Percentiles rank a stretch among this genome's conserved stretches.
These are phyloP conservation scores for Leccinum obscurum DNA, from an alignment of 768 basidiomycete genomes.

Conservation along the genomic window DNA sequence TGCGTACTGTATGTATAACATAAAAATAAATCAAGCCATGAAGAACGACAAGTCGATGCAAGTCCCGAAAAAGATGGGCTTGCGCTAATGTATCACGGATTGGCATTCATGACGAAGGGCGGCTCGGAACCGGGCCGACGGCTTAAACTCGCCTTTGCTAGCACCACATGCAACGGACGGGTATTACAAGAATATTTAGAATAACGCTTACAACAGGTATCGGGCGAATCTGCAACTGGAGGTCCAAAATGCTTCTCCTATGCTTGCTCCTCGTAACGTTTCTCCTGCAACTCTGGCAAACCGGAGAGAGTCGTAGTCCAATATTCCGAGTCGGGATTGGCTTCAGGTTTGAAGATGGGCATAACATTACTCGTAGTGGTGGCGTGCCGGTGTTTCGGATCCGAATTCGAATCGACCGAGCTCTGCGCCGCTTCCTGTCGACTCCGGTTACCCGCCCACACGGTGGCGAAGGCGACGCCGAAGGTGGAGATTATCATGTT, in stretches of 20 bases:
- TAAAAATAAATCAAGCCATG: no score
- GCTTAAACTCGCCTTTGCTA: background rate
- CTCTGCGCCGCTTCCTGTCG: background rate
- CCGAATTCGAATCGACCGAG: background rate
- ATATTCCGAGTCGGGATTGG: background rate
- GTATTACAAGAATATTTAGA: background rate
- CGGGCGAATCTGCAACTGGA: background rate
- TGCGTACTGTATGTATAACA: no score
- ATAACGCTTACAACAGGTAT: background rate
- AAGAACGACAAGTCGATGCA: background rate
- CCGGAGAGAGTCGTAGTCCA: background rate
- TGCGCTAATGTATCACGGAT: no score
- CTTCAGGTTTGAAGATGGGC: background rate
- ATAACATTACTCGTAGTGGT: background rate
- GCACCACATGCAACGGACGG: background rate
- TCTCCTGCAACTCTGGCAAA: background rate
- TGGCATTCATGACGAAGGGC: background rate
- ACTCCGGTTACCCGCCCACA: slow-evolving; percentile 7
- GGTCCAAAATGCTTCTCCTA: background rate
- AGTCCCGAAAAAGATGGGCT: background rate
- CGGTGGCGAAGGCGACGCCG: slow-evolving; percentile 6
- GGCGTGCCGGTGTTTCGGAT: background rate
- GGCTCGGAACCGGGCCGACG: background rate
- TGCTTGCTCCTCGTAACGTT: background rate
- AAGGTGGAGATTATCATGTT: slow-evolving; percentile 15